phyloP scores from a whole-genome alignment of 1,284 basidiomycete genomes.

The Ceratobasidium sp. region DNA sequence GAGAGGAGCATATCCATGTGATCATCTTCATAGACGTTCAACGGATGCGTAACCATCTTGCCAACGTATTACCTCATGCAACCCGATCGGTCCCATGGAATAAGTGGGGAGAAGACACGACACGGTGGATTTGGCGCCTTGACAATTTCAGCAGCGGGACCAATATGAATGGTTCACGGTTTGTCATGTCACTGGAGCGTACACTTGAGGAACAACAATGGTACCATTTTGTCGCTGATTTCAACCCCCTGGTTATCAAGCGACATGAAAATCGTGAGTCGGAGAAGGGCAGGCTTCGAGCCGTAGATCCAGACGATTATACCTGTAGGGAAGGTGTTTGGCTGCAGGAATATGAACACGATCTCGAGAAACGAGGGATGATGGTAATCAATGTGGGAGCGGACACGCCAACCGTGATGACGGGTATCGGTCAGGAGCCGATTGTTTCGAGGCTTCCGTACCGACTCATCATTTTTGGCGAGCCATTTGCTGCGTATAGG shows the following conservation, averaged over 20 bases:
- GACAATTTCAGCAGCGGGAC: background rate
- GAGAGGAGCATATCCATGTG: too few species aligned
- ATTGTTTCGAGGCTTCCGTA: constrained; percentile 33
- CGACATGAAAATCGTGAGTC: background rate
- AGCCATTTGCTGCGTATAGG: background rate
- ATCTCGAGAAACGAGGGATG: background rate
- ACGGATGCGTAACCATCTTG: background rate
- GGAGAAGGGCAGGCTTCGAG: background rate
- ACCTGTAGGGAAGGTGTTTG: background rate
- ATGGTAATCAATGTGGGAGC: background rate
- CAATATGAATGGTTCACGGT: constrained; percentile 11
- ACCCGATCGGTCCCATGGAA: constrained; percentile 6
- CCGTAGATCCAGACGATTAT: background rate
- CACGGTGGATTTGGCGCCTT: constrained; percentile 23
- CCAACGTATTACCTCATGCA: background rate
- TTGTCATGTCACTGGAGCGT: background rate
- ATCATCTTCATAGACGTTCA: too few species aligned
- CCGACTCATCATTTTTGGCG: background rate
- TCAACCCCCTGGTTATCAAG: background rate
- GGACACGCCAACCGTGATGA: constrained; percentile 11
- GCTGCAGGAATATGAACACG: background rate
- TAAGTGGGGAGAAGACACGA: constrained; percentile 24
- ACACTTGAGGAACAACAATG: too few species aligned
- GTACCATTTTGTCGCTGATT: constrained; percentile 5
- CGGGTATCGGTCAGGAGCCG: background rate